Evolutionary conservation across 176 grass and related monocot species (phyloP).

Genomic region (Otatea glauca): DNA sequence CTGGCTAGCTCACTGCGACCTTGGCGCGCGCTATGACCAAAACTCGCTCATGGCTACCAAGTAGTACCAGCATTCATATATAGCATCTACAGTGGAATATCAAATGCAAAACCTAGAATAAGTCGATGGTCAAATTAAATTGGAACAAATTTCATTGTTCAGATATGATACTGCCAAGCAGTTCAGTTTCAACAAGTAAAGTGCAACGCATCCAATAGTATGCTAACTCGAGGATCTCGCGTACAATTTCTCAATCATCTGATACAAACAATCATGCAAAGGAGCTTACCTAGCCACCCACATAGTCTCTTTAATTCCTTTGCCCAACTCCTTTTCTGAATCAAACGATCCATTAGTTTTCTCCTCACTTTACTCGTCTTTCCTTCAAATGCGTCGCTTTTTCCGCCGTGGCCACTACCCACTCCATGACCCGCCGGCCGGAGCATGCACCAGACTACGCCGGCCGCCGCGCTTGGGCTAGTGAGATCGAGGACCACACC

Average conservation of each 20-base stretch:
- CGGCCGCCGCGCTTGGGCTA: conserved; percentile 1
- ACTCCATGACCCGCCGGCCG: neutral
- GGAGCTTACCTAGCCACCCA: neutral
- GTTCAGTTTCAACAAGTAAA: neutral
- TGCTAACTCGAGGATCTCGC: conserved; percentile 3
- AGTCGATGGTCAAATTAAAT: neutral
- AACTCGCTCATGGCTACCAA: neutral
- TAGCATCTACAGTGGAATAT: neutral
- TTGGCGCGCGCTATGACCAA: neutral
- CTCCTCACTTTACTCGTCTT: neutral
- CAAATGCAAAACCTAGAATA: neutral
- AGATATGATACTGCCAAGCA: neutral
- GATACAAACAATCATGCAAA: neutral
- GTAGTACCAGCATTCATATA: neutral
- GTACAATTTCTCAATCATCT: conserved; percentile 6
- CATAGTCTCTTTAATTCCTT: neutral
- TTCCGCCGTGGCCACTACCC: conserved; percentile 7
- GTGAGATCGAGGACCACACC: conserved; percentile 18
- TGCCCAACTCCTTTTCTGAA: conserved; percentile 15
- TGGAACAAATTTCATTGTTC: neutral
- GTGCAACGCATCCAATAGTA: neutral
- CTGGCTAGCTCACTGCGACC: neutral
- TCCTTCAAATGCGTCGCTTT: neutral
- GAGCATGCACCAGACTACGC: conserved; percentile 6
- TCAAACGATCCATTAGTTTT: neutral